Evolutionary conservation across 441 rosid species (phyloP).

Genomic region (Omphalea diandra): DNA sequence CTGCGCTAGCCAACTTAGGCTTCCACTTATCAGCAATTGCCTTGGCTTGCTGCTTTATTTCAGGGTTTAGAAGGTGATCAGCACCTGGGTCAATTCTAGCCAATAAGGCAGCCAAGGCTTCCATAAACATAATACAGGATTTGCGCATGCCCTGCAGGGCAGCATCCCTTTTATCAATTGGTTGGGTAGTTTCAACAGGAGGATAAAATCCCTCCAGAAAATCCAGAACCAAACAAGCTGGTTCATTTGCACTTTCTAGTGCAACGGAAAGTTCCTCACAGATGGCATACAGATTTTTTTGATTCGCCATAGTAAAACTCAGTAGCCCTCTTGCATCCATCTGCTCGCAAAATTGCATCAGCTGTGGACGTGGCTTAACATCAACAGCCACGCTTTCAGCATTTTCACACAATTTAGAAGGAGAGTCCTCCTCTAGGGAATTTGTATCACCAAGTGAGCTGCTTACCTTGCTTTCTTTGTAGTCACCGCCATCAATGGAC

Average conservation of each 20-base stretch:
- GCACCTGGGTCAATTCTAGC: constrained; percentile 49
- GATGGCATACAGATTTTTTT: constrained; percentile 68
- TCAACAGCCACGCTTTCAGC: constrained; percentile 46
- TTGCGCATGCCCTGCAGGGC: constrained; percentile 79
- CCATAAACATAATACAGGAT: constrained; percentile 89
- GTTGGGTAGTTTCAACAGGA: constrained; percentile 41
- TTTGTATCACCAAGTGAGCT: constrained; percentile 45
- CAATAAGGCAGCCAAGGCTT: constrained; percentile 68
- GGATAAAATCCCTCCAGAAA: constrained; percentile 78
- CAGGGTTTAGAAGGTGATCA: constrained; percentile 57
- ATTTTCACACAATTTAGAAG: constrained; percentile 45
- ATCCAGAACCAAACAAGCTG: constrained; percentile 72
- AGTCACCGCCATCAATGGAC: constrained; percentile 37
- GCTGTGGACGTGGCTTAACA: constrained; percentile 62
- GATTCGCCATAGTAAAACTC: constrained; percentile 75
- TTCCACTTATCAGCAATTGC: constrained; percentile 83
- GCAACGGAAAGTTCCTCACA: constrained; percentile 82
- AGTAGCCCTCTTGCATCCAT: constrained; percentile 85
- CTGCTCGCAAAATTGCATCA: constrained; percentile 63
- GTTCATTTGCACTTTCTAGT: constrained; percentile 65
- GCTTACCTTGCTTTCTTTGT: constrained; percentile 37
- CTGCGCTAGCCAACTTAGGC: constrained; percentile 68
- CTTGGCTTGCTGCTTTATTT: constrained; percentile 73
- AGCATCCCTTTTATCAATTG: constrained; percentile 76
- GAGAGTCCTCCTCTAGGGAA: constrained; percentile 44